phyloP scores from a whole-genome alignment of 179 eudicot species.

The Beta lomatogona region DNA sequence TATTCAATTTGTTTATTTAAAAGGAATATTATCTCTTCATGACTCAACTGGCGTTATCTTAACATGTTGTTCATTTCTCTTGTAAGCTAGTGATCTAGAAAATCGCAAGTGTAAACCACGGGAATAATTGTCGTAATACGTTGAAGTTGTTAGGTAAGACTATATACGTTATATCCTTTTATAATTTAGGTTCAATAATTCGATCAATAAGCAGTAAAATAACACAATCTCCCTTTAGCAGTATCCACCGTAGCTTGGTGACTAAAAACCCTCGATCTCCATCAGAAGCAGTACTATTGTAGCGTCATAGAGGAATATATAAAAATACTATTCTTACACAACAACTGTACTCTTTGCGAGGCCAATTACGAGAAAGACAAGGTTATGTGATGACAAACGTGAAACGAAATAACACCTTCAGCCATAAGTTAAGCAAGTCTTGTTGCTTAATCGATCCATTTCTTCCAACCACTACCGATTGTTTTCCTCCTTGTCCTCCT shows the following conservation, averaged over 20 bases:
- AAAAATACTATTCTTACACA: slow-evolving; percentile 16
- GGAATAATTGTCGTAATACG: slow-evolving; percentile 6
- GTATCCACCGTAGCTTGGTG: neutral
- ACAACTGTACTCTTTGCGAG: slow-evolving; percentile 33
- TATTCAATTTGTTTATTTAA: neutral
- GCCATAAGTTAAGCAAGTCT: slow-evolving; percentile 21
- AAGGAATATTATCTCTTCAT: slow-evolving; percentile 19
- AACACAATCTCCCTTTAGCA: neutral
- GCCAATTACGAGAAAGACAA: slow-evolving; percentile 31
- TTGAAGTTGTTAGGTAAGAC: too few relatives aligned
- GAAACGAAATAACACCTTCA: slow-evolving; percentile 23
- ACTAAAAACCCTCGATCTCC: neutral
- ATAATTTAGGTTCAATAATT: too few relatives aligned
- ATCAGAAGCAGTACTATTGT: neutral
- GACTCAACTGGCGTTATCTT: neutral
- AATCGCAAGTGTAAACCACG: neutral
- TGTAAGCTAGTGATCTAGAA: neutral
- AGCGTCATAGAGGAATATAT: neutral
- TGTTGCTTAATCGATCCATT: neutral
- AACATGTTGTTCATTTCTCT: neutral
- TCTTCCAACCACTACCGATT: slow-evolving; percentile 18
- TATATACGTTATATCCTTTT: too few relatives aligned
- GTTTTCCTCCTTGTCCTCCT: slow-evolving; percentile 18
- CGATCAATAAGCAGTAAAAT: neutral
- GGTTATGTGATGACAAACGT: slow-evolving; percentile 18